phyloP scores from a whole-genome alignment of 805 yeast species.

The Metschnikowia orientalis region DNA sequence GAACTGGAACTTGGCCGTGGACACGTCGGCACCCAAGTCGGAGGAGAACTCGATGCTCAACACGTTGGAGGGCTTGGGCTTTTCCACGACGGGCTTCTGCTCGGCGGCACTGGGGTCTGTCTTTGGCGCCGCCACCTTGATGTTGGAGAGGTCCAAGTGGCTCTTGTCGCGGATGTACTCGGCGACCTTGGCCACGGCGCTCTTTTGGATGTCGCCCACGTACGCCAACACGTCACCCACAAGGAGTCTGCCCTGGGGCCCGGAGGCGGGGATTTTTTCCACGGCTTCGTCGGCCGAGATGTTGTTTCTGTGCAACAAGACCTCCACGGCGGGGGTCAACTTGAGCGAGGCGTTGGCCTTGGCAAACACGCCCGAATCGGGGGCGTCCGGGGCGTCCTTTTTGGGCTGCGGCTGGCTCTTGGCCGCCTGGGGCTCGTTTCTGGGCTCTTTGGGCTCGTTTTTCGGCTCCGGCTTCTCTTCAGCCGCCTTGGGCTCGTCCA shows the following conservation, averaged over 20 bases:
- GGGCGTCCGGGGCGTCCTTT: constrained; percentile 14
- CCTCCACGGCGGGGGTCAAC: constrained; percentile 73
- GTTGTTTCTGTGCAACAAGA: constrained; percentile 55
- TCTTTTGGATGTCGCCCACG: constrained; percentile 64
- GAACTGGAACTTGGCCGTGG: constrained; percentile 25
- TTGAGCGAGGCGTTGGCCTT: constrained; percentile 64
- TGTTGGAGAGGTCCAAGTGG: constrained; percentile 69
- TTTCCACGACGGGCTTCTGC: constrained; percentile 14
- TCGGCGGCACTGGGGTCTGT: constrained; percentile 9
- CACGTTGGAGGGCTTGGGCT: constrained; percentile 29
- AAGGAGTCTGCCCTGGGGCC: constrained; percentile 81
- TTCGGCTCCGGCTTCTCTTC: constrained; percentile 5
- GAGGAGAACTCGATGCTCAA: constrained; percentile 24
- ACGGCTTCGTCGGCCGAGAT: constrained; percentile 71
- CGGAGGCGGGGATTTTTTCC: constrained; percentile 71
- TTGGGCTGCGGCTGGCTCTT: constrained; percentile 5
- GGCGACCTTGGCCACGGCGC: constrained; percentile 50
- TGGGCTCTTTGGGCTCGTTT: constrained; percentile 14
- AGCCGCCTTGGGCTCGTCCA: constrained; percentile 19
- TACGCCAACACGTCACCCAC: constrained; percentile 90
- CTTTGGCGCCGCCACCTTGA: constrained; percentile 42
- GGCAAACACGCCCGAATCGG: constrained; percentile 20
- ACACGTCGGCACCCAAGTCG: constrained; percentile 24
- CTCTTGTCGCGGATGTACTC: constrained; percentile 51
- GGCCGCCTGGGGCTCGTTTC: constrained; percentile 1